A percentile compares a stretch with the other conserved stretches of the same genome.
Evolutionary conservation across 2,329 filamentous ascomycete genomes (phyloP).

Genomic region (Cladophialophora chaetospira): DNA sequence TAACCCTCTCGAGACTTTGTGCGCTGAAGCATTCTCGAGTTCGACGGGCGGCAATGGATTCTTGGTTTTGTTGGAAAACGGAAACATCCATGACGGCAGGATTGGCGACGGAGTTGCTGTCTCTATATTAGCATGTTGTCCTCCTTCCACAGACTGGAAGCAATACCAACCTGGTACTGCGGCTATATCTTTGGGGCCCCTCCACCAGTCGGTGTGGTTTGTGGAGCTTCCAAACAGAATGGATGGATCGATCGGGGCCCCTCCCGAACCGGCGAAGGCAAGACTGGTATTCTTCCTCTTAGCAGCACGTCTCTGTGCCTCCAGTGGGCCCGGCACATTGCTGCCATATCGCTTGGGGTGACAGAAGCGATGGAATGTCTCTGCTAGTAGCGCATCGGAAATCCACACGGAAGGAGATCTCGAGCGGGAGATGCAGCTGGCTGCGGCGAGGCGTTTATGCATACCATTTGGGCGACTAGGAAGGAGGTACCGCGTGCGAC

Average conservation of each 20-base stretch:
- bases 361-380: conserved; percentile 52
- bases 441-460: conserved; percentile 25
- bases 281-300: conserved; percentile 58
- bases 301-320: conserved; percentile 58
- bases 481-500: neutral
- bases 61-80: neutral
- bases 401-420: conserved; percentile 42
- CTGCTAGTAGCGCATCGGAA: conserved; percentile 47
- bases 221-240: conserved; percentile 41
- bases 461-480: conserved; percentile 29
- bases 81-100: conserved; percentile 22
- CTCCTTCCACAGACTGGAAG: neutral
- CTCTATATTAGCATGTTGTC: neutral
- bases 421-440: conserved; percentile 26
- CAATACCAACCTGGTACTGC: conserved; percentile 4
- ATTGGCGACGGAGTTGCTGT: conserved; percentile 4
- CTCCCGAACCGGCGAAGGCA: conserved; percentile 39
- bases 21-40: neutral
- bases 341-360: conserved; percentile 59
- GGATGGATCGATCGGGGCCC: conserved; percentile 41
- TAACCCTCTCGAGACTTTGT: neutral
- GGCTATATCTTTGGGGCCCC: conserved; percentile 3
- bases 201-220: conserved; percentile 31
- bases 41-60: neutral
- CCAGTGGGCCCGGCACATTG: conserved; percentile 63